phyloP scores from a whole-genome alignment of 2,329 filamentous ascomycete genomes.

The Pseudopyricularia cyperi region DNA sequence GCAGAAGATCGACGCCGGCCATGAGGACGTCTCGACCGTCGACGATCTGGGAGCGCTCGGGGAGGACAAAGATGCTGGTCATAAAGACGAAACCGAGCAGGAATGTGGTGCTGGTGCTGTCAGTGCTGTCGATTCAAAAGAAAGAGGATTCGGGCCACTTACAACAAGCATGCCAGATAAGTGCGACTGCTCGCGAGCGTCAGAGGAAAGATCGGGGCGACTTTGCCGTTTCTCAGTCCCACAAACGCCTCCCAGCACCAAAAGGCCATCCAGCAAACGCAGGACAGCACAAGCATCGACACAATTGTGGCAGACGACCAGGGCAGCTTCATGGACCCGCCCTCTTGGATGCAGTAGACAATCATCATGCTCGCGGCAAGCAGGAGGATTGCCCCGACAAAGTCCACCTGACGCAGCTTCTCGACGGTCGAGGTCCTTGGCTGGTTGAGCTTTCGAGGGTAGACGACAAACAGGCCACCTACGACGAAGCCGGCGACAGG shows the following conservation, averaged over 20 bases:
- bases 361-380: constrained; percentile 38
- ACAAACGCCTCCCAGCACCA: constrained; percentile 37
- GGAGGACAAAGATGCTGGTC: constrained; percentile 42
- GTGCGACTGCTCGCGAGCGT: constrained; percentile 32
- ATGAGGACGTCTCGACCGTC: constrained; percentile 37
- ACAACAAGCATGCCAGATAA: constrained; percentile 38
- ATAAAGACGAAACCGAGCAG: constrained; percentile 46
- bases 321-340: constrained; percentile 33
- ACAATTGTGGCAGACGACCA: constrained; percentile 42
- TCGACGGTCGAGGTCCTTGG: neutral
- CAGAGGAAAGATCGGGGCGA: constrained; percentile 44
- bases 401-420: constrained; percentile 7
- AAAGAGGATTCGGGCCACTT: neutral
- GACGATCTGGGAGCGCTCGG: constrained; percentile 47
- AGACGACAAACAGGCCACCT: constrained; percentile 26
- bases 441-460: constrained; percentile 7
- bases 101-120: constrained; percentile 33
- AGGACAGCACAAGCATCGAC: constrained; percentile 31
- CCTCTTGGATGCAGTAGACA: constrained; percentile 44
- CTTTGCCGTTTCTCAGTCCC: constrained; percentile 19
- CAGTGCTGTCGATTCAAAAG: neutral
- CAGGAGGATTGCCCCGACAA: constrained; percentile 22
- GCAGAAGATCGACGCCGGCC: constrained; percentile 44
- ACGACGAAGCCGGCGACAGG: constrained; percentile 34
- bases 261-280: constrained; percentile 33